Evolutionary conservation across 768 basidiomycete genomes (phyloP).

Genomic region (Mrakia hoshinonis): DNA sequence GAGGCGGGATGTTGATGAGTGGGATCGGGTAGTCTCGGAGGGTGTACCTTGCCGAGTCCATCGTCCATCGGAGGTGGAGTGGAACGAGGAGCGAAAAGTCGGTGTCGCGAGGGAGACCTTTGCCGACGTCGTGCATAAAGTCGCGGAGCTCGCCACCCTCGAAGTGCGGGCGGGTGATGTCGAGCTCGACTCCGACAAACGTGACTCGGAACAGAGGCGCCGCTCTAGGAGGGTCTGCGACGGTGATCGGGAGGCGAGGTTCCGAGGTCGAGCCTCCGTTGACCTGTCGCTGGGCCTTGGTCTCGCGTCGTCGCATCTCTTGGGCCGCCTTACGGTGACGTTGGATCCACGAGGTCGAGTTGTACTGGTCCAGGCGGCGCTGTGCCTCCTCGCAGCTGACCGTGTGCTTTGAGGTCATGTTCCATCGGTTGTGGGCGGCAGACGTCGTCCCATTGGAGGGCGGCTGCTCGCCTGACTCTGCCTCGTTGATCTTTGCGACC

Average conservation of each 20-base stretch:
- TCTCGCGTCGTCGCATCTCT: constrained; percentile 49
- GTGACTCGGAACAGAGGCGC: constrained; percentile 65
- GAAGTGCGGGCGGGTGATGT: constrained; percentile 56
- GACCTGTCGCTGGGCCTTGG: constrained; percentile 35
- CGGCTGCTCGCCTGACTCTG: constrained; percentile 37
- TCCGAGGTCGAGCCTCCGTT: constrained; percentile 1
- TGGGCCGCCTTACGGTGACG: constrained; percentile 48
- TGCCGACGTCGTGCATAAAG: constrained; percentile 60
- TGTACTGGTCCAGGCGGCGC: constrained; percentile 56
- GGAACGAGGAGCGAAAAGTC: constrained; percentile 73
- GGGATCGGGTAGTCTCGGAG: constrained; percentile 86
- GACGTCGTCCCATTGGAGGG: background rate
- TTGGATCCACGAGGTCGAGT: constrained; percentile 64
- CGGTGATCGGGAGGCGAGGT: constrained; percentile 40
- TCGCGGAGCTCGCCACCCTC: constrained; percentile 44
- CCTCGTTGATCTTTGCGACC: constrained; percentile 53
- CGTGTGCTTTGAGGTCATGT: constrained; percentile 57
- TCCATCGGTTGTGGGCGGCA: constrained; percentile 45
- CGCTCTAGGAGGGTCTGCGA: constrained; percentile 39
- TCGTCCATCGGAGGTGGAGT: constrained; percentile 62
- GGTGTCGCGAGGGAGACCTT: constrained; percentile 59
- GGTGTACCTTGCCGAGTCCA: constrained; percentile 53
- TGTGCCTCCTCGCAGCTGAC: constrained; percentile 66
- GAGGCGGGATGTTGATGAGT: constrained; percentile 59
- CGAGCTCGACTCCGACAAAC: constrained; percentile 54